Conservation (phyloP, 805 yeast genomes). For the Teunomyces pallodes region DNA sequence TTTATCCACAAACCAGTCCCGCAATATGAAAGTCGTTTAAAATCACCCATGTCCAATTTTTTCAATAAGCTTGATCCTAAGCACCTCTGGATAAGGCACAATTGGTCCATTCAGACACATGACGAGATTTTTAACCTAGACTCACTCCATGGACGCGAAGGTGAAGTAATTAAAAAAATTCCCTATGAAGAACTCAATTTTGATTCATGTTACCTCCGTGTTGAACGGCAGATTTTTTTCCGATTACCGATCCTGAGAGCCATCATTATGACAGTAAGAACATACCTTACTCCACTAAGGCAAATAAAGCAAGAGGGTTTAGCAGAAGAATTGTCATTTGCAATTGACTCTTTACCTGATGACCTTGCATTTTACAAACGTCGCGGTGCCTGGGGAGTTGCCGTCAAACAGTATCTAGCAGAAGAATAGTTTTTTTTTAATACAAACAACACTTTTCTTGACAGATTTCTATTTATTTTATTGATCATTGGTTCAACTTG, state of each 20-base stretch:
- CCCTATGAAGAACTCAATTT: slow-evolving; percentile 31
- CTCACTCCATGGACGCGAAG: slow-evolving; percentile 32
- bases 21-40: slow-evolving; percentile 53
- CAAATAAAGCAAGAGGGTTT: slow-evolving; percentile 31
- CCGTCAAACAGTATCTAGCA: slow-evolving; percentile 30
- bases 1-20: slow-evolving; percentile 73
- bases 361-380: slow-evolving; percentile 38
- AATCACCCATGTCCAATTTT: slow-evolving; percentile 64
- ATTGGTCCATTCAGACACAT: slow-evolving; percentile 71
- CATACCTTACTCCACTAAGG: slow-evolving; percentile 32
- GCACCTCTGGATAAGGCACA: slow-evolving; percentile 59
- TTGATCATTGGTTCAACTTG: slow-evolving; percentile 14
- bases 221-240: slow-evolving; percentile 37
- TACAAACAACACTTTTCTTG: neutral
- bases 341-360: slow-evolving; percentile 37
- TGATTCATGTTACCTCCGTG: slow-evolving; percentile 32
- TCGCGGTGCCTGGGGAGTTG: slow-evolving; percentile 37
- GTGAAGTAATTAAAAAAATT: slow-evolving; percentile 22
- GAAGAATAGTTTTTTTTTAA: neutral
- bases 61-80: slow-evolving; percentile 54
- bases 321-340: slow-evolving; percentile 26
- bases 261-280: slow-evolving; percentile 35
- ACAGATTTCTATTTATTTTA: neutral
- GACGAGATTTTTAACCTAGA: slow-evolving; percentile 28
- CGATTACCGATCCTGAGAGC: slow-evolving; percentile 37